phyloP scores from a whole-genome alignment of 108 stramenopile genomes.

The Ochromonas danica region DNA sequence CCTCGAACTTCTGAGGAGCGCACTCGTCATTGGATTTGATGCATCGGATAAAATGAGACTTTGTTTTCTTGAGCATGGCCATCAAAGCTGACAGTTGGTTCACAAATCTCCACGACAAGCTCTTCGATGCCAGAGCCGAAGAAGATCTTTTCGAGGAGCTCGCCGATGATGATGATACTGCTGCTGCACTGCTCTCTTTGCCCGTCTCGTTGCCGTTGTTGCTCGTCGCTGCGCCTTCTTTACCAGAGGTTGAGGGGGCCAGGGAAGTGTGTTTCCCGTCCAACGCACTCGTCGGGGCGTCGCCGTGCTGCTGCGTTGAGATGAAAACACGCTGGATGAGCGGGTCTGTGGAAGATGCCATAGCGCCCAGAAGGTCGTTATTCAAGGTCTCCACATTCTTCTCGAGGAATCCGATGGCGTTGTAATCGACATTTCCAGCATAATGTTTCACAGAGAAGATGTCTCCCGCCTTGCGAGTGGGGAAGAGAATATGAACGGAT shows the following conservation, averaged over 20 bases:
- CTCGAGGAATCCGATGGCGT: constrained; percentile 11
- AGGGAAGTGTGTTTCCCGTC: background rate
- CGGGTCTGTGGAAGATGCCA: background rate
- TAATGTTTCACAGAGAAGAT: constrained; percentile 47
- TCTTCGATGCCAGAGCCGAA: background rate
- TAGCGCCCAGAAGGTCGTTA: constrained; percentile 23
- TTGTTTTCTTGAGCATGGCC: constrained; percentile 9
- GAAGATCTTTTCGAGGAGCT: too few relatives aligned
- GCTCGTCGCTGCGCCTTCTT: background rate
- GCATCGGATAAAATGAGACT: constrained; percentile 48
- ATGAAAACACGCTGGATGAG: background rate
- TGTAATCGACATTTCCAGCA: constrained; percentile 46
- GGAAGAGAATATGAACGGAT: background rate
- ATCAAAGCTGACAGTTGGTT: constrained; percentile 40
- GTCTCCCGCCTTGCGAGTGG: constrained; percentile 6
- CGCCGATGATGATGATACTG: background rate
- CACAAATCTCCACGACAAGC: constrained; percentile 29
- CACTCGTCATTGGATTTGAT: constrained; percentile 44
- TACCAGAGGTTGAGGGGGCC: background rate
- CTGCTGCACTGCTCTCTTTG: background rate
- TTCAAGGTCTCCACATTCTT: constrained; percentile 48
- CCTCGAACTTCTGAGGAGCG: constrained; percentile 11
- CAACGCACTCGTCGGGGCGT: too few relatives aligned
- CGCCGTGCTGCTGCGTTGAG: background rate
- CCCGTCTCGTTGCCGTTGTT: background rate